Percentiles rank a stretch among this genome's conserved stretches.
Conservation (phyloP, 805 yeast genomes). For the Yarrowia sp. region DNA sequence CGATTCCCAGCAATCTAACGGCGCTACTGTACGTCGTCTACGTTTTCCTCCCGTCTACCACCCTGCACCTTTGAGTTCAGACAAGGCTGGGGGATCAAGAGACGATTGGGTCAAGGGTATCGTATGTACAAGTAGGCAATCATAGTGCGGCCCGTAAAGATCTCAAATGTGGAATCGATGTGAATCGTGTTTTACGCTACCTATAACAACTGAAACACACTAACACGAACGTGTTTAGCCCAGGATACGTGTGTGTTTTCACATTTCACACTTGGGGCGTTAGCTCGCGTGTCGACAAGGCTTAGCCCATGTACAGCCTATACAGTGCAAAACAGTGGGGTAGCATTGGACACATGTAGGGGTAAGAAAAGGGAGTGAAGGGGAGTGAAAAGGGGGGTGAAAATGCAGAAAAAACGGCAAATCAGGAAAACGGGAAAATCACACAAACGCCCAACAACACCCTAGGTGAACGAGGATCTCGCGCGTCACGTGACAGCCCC, state of each 20-base stretch:
- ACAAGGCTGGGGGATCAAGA: background rate
- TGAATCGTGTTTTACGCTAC: too few species aligned
- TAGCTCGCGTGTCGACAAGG: background rate
- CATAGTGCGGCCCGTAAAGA: too few species aligned
- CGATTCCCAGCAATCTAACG: too few species aligned
- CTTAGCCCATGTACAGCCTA: background rate
- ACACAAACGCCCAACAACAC: too few species aligned
- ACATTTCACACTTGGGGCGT: background rate
- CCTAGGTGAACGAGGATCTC: background rate
- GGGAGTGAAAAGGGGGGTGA: background rate
- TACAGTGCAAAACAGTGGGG: slow-evolving; percentile 15
- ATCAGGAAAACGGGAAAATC: too few species aligned
- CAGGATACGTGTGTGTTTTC: background rate
- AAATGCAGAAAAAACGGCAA: background rate
- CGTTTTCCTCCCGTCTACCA: background rate
- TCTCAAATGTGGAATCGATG: too few species aligned
- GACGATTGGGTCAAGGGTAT: background rate
- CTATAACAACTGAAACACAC: background rate
- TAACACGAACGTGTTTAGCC: too few species aligned
- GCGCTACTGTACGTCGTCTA: too few species aligned
- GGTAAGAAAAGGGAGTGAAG: background rate
- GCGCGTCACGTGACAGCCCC: background rate
- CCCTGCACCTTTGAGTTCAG: slow-evolving; percentile 13
- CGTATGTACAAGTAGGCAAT: too few species aligned
- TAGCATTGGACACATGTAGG: background rate